Percentiles rank a stretch among this genome's conserved stretches.
Conservation (phyloP, 2,329 filamentous ascomycete genomes). For the Didymella lethalis region DNA sequence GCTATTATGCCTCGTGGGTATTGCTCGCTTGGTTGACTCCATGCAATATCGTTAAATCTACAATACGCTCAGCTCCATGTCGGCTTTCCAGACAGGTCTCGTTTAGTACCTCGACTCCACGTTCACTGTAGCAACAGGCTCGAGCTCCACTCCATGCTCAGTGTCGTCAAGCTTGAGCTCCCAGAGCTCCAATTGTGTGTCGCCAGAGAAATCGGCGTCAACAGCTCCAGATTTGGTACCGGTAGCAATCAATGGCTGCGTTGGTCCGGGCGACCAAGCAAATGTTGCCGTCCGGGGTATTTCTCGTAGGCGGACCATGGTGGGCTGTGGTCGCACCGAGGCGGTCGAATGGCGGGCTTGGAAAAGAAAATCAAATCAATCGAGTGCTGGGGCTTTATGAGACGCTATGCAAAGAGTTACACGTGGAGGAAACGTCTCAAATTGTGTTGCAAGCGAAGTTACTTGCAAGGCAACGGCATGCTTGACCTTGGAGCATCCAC, state of each 20-base stretch:
- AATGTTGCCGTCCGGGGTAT: constrained; percentile 97
- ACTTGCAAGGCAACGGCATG: constrained; percentile 36
- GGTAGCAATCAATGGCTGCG: constrained; percentile 84
- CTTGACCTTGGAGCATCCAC: constrained; percentile 44
- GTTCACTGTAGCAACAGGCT: constrained; percentile 81
- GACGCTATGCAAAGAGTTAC: constrained; percentile 22
- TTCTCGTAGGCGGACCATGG: constrained; percentile 95
- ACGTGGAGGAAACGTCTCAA: constrained; percentile 34
- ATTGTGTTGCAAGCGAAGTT: constrained; percentile 24
- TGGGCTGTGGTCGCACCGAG: constrained; percentile 48
- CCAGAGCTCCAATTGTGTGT: constrained; percentile 96
- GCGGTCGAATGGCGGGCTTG: constrained; percentile 32
- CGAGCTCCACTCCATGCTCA: constrained; percentile 80
- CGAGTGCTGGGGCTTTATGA: constrained; percentile 20
- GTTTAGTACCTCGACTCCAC: constrained; percentile 82
- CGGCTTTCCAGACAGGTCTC: neutral
- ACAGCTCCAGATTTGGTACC: constrained; percentile 95
- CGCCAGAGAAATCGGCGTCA: constrained; percentile 95
- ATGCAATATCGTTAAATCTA: constrained; percentile 97
- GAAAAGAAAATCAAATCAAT: constrained; percentile 32
- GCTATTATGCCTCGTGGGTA: constrained; percentile 89
- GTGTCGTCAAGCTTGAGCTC: constrained; percentile 83
- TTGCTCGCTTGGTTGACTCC: constrained; percentile 82
- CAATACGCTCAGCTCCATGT: constrained; percentile 32
- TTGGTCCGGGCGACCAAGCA: constrained; percentile 87